Conservation (phyloP, 73 alveolate genomes). For the Paramecium bursaria region DNA sequence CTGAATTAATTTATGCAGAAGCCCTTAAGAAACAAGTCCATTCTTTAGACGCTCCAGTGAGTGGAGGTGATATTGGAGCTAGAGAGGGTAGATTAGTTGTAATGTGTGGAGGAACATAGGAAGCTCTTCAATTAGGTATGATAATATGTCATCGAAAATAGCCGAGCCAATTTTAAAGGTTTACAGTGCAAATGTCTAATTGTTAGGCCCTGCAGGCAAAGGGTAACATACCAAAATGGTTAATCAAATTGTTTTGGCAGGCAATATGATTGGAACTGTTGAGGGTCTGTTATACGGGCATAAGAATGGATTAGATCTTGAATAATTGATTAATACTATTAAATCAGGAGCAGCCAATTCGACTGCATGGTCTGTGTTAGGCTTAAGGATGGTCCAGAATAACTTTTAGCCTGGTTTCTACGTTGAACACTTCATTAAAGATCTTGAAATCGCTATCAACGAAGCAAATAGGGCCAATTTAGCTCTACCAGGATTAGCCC, state of each 20-base stretch:
- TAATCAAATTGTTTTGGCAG: slow-evolving; percentile 86
- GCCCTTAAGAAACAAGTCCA: slow-evolving; percentile 73
- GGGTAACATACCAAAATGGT: slow-evolving; percentile 92
- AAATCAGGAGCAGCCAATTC: slow-evolving; percentile 88
- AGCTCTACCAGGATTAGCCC: slow-evolving; percentile 86
- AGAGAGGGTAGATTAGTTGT: slow-evolving; percentile 84
- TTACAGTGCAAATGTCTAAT: slow-evolving; percentile 79
- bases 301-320: slow-evolving; percentile 85
- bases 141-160: too few relatives aligned
- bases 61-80: slow-evolving; percentile 96
- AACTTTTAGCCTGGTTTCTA: slow-evolving; percentile 92
- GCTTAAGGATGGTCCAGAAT: slow-evolving; percentile 84
- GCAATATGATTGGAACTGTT: slow-evolving; percentile 84
- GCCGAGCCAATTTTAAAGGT: slow-evolving; percentile 70
- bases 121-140: too few relatives aligned
- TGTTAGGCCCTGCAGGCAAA: slow-evolving; percentile 84
- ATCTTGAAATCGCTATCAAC: slow-evolving; percentile 85
- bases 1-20: slow-evolving; percentile 72
- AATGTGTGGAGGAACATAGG: slow-evolving; percentile 88
- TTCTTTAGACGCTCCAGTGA: slow-evolving; percentile 91
- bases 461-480: slow-evolving; percentile 85
- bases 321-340: slow-evolving; percentile 76
- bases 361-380: slow-evolving; percentile 77
- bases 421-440: slow-evolving; percentile 92
- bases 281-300: slow-evolving; percentile 87